Evolutionary conservation across 1,284 basidiomycete species (phyloP).

Genomic region (Ceratobasidium sp.): DNA sequence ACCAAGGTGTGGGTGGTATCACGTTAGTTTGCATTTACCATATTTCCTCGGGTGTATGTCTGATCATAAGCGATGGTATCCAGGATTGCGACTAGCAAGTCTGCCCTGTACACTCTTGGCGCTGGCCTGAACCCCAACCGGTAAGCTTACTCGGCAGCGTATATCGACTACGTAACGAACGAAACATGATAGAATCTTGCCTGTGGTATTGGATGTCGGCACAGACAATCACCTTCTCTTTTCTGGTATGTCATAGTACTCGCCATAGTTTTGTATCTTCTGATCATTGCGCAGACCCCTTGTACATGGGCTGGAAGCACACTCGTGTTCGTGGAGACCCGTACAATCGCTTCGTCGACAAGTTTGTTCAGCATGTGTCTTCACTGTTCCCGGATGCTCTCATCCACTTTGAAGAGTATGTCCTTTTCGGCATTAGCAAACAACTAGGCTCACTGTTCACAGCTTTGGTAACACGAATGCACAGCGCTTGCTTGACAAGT

Average conservation of each 20-base stretch:
- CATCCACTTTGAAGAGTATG: constrained; percentile 77
- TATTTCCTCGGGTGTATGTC: constrained; percentile 3
- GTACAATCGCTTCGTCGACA: constrained; percentile 79
- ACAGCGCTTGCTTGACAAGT: constrained; percentile 75
- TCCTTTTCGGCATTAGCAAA: not conserved
- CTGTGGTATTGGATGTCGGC: constrained; percentile 81
- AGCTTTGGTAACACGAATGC: constrained; percentile 66
- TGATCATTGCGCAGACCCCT: constrained; percentile 9
- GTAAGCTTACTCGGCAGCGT: constrained; percentile 24
- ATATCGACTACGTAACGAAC: not conserved
- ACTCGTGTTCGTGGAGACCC: constrained; percentile 71
- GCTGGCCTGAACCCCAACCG: constrained; percentile 48
- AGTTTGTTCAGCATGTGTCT: constrained; percentile 65
- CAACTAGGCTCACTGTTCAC: not conserved
- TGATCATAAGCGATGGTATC: not conserved
- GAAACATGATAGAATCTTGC: constrained; percentile 74
- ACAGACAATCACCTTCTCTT: constrained; percentile 73
- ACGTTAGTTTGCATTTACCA: constrained; percentile 10
- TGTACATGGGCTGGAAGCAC: constrained; percentile 72
- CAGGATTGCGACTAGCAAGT: constrained; percentile 47
- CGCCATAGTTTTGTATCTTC: not conserved
- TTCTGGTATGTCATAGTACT: constrained; percentile 21
- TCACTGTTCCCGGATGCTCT: constrained; percentile 65
- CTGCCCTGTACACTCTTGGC: constrained; percentile 47
- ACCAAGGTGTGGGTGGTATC: constrained; percentile 76